Percentiles rank a stretch among this genome's conserved stretches.
These are phyloP conservation scores for Marasmius oreades DNA, from an alignment of 1,284 basidiomycete species.

Conservation along the genomic window DNA sequence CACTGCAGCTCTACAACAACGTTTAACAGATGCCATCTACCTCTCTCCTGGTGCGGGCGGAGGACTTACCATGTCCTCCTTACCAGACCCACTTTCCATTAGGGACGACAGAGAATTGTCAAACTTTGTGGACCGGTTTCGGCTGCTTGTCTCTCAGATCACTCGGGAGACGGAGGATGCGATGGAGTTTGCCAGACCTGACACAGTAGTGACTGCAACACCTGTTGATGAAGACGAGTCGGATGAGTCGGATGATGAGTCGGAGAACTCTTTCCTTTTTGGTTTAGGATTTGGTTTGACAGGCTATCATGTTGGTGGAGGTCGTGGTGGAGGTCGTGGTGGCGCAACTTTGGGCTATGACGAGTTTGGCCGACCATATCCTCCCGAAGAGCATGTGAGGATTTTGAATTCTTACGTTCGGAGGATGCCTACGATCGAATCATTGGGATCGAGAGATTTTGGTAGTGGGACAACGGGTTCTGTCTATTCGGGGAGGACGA, in stretches of 20 bases:
- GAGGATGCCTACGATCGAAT: slow-evolving; percentile 78
- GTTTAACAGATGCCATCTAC: neutral
- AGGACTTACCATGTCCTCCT: neutral
- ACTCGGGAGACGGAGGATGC: slow-evolving; percentile 48
- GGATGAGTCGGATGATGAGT: neutral
- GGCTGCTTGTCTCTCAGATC: slow-evolving; percentile 44
- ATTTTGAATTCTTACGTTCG: slow-evolving; percentile 59
- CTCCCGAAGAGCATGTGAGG: slow-evolving; percentile 48
- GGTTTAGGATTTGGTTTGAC: neutral
- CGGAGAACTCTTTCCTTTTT: neutral
- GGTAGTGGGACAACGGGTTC: slow-evolving; percentile 16
- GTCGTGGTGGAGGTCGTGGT: too few species aligned
- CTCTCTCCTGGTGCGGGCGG: neutral
- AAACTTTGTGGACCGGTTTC: slow-evolving; percentile 47
- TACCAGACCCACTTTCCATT: slow-evolving; percentile 1
- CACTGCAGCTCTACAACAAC: neutral
- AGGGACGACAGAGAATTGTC: slow-evolving; percentile 31
- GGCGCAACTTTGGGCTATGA: slow-evolving; percentile 35
- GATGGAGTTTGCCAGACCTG: slow-evolving; percentile 31
- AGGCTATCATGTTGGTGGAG: slow-evolving; percentile 6
- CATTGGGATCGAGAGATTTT: slow-evolving; percentile 58
- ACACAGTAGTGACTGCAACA: slow-evolving; percentile 18
- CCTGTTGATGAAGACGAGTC: slow-evolving; percentile 10
- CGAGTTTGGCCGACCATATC: slow-evolving; percentile 43
- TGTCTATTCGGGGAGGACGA: too few species aligned